Conservation (phyloP, 495 filamentous ascomycete species). For the Aeminium ludgeri region DNA sequence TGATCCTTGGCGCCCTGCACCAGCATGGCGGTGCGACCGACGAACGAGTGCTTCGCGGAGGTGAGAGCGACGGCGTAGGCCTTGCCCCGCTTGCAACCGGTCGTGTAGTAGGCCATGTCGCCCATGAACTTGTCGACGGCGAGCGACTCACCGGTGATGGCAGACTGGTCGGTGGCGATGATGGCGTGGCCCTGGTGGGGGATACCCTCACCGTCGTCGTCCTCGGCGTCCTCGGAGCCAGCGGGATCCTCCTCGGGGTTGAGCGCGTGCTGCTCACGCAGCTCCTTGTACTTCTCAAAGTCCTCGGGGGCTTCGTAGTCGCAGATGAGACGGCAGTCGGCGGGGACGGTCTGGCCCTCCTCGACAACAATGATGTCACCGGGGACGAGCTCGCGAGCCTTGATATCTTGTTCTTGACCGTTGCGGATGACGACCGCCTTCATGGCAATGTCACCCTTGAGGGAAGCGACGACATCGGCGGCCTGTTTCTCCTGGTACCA, state of each 20-base stretch:
- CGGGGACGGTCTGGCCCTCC: slow-evolving; percentile 60
- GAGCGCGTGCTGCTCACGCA: slow-evolving; percentile 34
- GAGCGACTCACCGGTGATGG: slow-evolving; percentile 63
- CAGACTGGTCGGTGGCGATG: slow-evolving; percentile 54
- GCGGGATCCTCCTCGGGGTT: slow-evolving; percentile 38
- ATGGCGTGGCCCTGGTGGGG: slow-evolving; percentile 44
- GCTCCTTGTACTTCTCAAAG: slow-evolving; percentile 54
- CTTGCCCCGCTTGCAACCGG: slow-evolving; percentile 64
- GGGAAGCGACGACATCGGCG: slow-evolving; percentile 60
- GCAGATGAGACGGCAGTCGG: slow-evolving; percentile 60
- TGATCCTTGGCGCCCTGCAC: slow-evolving; percentile 54
- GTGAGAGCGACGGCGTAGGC: slow-evolving; percentile 48
- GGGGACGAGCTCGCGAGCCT: slow-evolving; percentile 62
- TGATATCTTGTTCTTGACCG: slow-evolving; percentile 53
- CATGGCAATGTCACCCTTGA: slow-evolving; percentile 79
- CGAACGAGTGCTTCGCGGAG: slow-evolving; percentile 51
- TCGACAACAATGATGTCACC: slow-evolving; percentile 69
- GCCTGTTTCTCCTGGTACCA: slow-evolving; percentile 84
- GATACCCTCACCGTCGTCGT: slow-evolving; percentile 17
- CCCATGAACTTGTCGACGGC: slow-evolving; percentile 66
- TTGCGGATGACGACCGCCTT: slow-evolving; percentile 54
- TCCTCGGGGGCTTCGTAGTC: slow-evolving; percentile 54
- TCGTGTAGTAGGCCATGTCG: slow-evolving; percentile 56
- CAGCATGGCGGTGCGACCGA: slow-evolving; percentile 52
- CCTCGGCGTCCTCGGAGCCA: slow-evolving; percentile 33